Conservation (phyloP, 2,329 filamentous ascomycete species). For the Metarhizium guizhouense region DNA sequence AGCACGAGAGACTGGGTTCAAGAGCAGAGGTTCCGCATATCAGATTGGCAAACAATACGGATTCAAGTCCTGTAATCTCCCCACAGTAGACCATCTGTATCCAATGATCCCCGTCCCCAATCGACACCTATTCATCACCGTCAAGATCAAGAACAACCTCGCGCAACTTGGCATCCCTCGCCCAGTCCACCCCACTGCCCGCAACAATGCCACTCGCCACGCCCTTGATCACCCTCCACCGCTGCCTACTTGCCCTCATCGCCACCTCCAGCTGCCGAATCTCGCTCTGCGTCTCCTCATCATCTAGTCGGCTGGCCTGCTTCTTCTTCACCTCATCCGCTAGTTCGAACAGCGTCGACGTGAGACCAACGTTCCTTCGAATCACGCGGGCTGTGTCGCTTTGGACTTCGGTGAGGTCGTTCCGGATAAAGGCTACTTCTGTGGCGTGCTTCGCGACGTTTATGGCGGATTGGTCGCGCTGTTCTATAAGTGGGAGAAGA, state of each 20-base stretch:
- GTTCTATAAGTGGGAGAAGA: constrained; percentile 55
- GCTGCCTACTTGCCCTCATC: constrained; percentile 52
- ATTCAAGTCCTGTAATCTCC: neutral
- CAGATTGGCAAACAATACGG: too few species aligned
- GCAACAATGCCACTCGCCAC: constrained; percentile 70
- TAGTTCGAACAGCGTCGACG: constrained; percentile 53
- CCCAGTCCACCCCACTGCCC: constrained; percentile 79
- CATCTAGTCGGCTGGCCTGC: constrained; percentile 43
- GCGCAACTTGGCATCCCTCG: constrained; percentile 55
- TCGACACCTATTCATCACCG: constrained; percentile 5
- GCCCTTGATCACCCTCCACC: constrained; percentile 68
- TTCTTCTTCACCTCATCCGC: constrained; percentile 45
- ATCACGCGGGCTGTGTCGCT: constrained; percentile 47
- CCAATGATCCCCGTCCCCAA: neutral
- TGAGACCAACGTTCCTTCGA: constrained; percentile 53
- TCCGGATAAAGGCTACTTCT: constrained; percentile 39
- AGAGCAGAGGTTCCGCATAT: too few species aligned
- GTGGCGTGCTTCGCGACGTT: constrained; percentile 51
- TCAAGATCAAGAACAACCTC: constrained; percentile 65
- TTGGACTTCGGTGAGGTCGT: constrained; percentile 47
- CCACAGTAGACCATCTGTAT: neutral
- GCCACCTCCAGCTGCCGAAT: constrained; percentile 49
- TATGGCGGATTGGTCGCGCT: constrained; percentile 59
- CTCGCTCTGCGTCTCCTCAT: constrained; percentile 43
- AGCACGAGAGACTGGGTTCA: too few species aligned